Conservation (phyloP, 352 stramenopile species). For the Phytophthora citrophthora region DNA sequence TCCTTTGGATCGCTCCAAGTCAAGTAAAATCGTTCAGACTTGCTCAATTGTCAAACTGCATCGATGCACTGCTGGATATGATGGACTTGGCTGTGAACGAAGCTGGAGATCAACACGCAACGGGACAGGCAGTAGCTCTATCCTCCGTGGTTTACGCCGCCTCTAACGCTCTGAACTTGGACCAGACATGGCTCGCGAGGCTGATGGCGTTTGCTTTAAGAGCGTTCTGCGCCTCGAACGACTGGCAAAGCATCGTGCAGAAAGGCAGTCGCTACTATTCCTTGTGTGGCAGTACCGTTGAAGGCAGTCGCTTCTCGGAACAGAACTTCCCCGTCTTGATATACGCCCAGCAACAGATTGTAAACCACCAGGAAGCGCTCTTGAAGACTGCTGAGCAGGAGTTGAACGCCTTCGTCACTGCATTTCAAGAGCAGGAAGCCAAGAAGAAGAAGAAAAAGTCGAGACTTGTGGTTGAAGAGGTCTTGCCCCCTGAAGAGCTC, state of each 20-base stretch:
- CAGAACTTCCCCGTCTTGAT: conserved; percentile 62
- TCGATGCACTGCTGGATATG: conserved; percentile 64
- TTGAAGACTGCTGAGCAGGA: conserved; percentile 41
- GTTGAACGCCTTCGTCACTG: conserved; percentile 42
- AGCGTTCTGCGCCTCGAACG: conserved; percentile 38
- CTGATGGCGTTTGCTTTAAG: conserved; percentile 51
- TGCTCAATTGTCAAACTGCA: conserved; percentile 35
- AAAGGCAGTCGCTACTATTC: conserved; percentile 62
- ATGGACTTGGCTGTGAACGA: conserved; percentile 39
- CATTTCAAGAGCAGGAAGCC: conserved; percentile 62
- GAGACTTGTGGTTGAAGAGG: conserved; percentile 71
- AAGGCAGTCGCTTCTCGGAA: conserved; percentile 63
- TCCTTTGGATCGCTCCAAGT: conserved; percentile 59
- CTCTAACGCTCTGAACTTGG: conserved; percentile 39
- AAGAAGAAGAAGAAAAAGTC: conserved; percentile 91
- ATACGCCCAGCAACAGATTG: conserved; percentile 71
- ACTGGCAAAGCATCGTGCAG: conserved; percentile 64
- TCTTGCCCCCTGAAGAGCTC: conserved; percentile 67
- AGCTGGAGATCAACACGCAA: conserved; percentile 6
- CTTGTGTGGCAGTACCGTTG: conserved; percentile 35
- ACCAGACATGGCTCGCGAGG: conserved; percentile 57
- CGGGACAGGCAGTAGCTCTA: conserved; percentile 28
- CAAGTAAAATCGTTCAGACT: conserved; percentile 26
- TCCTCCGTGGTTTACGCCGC: conserved; percentile 46
- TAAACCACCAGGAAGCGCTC: conserved; percentile 36